These are phyloP conservation scores for Polyporus tsugae DNA, from an alignment of 1,284 basidiomycete species.

Conservation along the genomic window DNA sequence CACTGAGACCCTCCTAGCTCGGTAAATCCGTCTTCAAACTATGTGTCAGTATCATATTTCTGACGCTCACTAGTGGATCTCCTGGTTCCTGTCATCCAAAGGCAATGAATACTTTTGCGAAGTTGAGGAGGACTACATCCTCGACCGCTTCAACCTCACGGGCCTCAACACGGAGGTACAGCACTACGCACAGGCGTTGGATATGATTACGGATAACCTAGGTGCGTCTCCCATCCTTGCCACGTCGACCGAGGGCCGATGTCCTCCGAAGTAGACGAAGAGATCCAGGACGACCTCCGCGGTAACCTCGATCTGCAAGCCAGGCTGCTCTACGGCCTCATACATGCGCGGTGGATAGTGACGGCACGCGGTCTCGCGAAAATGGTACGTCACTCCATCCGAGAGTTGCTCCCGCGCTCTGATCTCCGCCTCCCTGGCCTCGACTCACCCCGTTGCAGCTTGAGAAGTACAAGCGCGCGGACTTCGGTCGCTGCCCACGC, in stretches of 20 bases:
- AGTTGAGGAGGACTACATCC: slow-evolving; percentile 98
- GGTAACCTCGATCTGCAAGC: slow-evolving; percentile 92
- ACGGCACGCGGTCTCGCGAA: slow-evolving; percentile 93
- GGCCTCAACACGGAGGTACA: slow-evolving; percentile 97
- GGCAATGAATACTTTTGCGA: slow-evolving; percentile 99
- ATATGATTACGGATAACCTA: slow-evolving; percentile 94
- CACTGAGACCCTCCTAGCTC: slow-evolving; percentile 41
- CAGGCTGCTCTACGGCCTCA: slow-evolving; percentile 91
- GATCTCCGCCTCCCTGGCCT: background rate
- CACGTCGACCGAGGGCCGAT: background rate
- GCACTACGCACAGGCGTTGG: slow-evolving; percentile 93
- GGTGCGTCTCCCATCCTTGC: slow-evolving; percentile 60
- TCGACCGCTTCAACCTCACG: slow-evolving; percentile 98
- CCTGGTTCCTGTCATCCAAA: slow-evolving; percentile 98
- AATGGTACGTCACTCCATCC: slow-evolving; percentile 76
- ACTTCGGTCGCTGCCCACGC: slow-evolving; percentile 95
- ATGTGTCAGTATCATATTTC: background rate
- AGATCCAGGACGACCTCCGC: slow-evolving; percentile 80
- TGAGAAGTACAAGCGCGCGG: slow-evolving; percentile 96
- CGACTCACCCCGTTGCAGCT: slow-evolving; percentile 58
- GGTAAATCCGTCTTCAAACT: slow-evolving; percentile 38
- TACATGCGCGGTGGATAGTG: slow-evolving; percentile 97
- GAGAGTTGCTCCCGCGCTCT: background rate
- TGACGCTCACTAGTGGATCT: slow-evolving; percentile 79
- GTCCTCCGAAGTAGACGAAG: slow-evolving; percentile 62